Conservation (phyloP, 176 grass and related monocot species). For the Zoysia japonica region DNA sequence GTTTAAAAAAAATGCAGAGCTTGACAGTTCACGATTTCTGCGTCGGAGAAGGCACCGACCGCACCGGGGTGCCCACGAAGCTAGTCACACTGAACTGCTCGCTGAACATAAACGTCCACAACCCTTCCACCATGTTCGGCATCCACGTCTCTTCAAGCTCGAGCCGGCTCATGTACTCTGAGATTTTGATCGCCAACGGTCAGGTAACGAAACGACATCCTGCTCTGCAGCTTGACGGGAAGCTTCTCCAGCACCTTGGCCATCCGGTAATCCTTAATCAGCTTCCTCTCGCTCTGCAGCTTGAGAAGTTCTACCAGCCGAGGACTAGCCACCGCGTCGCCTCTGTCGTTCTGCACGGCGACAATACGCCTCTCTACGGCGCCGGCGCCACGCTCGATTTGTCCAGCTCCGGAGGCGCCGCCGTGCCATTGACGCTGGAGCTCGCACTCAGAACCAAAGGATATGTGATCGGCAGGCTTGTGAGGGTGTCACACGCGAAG, state of each 20-base stretch:
- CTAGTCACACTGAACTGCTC: conserved; percentile 77
- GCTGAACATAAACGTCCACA: conserved; percentile 60
- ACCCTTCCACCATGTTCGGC: conserved; percentile 78
- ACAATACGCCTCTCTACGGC: conserved; percentile 75
- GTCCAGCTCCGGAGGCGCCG: conserved; percentile 34
- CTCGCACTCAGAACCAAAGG: conserved; percentile 55
- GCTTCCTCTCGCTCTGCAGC: no score
- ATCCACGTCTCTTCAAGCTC: conserved; percentile 74
- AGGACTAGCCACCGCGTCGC: conserved; percentile 54
- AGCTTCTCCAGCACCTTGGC: background rate
- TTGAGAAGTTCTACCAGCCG: conserved; percentile 77
- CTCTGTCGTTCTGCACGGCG: no score
- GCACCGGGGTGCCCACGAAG: conserved; percentile 77
- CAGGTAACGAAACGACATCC: conserved; percentile 43
- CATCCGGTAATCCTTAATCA: no score
- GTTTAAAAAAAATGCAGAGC: conserved; percentile 44
- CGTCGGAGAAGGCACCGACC: conserved; percentile 71
- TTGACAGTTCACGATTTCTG: conserved; percentile 79
- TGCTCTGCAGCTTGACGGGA: background rate
- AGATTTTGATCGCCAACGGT: conserved; percentile 71
- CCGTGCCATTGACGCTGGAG: conserved; percentile 62
- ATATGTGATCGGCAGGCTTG: conserved; percentile 75
- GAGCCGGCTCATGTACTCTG: conserved; percentile 58
- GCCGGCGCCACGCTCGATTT: conserved; percentile 63
- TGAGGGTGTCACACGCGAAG: conserved; percentile 67